A percentile compares a stretch with the other conserved stretches of the same genome.
Conservation (phyloP, 2,329 filamentous ascomycete genomes). For the Calonectria henricotiae region DNA sequence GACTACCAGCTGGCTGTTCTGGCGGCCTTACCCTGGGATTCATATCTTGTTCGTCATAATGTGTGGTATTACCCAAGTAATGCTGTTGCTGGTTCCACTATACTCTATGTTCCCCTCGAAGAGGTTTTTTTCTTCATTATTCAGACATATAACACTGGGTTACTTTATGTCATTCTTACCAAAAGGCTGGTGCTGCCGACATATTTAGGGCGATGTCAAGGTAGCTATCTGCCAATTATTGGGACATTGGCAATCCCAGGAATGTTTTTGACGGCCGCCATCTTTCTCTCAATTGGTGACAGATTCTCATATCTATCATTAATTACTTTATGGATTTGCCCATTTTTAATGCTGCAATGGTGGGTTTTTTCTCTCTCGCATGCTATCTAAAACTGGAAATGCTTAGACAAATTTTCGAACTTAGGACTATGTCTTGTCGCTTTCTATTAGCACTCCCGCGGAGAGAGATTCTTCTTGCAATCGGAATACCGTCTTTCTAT, state of each 20-base stretch:
- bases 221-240: neutral
- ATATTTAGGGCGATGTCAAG: neutral
- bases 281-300: neutral
- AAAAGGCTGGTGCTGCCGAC: constrained; percentile 70
- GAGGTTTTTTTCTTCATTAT: constrained; percentile 86
- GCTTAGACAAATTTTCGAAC: constrained; percentile 42
- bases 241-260: neutral
- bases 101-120: constrained; percentile 79
- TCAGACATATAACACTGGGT: constrained; percentile 81
- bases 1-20: constrained; percentile 66
- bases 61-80: constrained; percentile 82
- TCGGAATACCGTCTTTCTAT: constrained; percentile 77
- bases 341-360: neutral
- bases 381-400: neutral
- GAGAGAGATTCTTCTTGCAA: constrained; percentile 72
- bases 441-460: constrained; percentile 75
- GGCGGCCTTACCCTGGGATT: constrained; percentile 84
- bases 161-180: constrained; percentile 79
- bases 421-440: constrained; percentile 76
- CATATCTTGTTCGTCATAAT: constrained; percentile 77
- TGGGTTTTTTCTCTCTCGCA: neutral
- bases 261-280: neutral
- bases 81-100: constrained; percentile 75
- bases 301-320: neutral
- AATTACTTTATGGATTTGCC: neutral